Percentiles rank a stretch among this genome's conserved stretches.
Conservation (phyloP, 805 yeast genomes). For the Saccharomycopsis sp. region DNA sequence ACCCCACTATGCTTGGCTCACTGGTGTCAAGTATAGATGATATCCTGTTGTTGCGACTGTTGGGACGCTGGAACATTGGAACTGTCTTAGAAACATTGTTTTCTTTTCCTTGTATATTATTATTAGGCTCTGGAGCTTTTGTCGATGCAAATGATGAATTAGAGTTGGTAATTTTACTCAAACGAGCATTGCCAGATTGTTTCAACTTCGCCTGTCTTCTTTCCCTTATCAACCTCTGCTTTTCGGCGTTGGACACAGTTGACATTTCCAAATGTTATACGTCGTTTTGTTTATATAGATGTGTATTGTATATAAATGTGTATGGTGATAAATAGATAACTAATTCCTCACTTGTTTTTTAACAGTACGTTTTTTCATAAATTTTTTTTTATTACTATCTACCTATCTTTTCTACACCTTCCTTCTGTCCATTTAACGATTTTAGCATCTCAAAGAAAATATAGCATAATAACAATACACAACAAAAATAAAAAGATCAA, state of each 20-base stretch:
- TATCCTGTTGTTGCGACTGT: slow-evolving; percentile 14
- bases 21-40: slow-evolving; percentile 16
- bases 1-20: slow-evolving; percentile 3
- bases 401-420: too few relatives aligned
- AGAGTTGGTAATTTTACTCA: slow-evolving; percentile 19
- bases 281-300: not conserved
- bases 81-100: not conserved
- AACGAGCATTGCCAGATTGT: slow-evolving; percentile 8
- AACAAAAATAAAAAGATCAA: too few relatives aligned
- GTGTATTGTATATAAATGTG: not conserved
- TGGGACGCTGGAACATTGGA: not conserved
- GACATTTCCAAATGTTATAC: slow-evolving; percentile 9
- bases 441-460: too few relatives aligned
- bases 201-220: slow-evolving; percentile 21
- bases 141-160: slow-evolving; percentile 17
- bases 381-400: too few relatives aligned
- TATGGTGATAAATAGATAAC: too few relatives aligned
- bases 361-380: too few relatives aligned
- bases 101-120: not conserved
- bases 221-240: slow-evolving; percentile 19
- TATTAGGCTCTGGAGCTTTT: not conserved
- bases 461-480: too few relatives aligned
- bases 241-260: slow-evolving; percentile 17
- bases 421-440: too few relatives aligned
- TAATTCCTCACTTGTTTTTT: too few relatives aligned